phyloP scores from a whole-genome alignment of 1,284 basidiomycete species.

The Apiotrichum laibachii region DNA sequence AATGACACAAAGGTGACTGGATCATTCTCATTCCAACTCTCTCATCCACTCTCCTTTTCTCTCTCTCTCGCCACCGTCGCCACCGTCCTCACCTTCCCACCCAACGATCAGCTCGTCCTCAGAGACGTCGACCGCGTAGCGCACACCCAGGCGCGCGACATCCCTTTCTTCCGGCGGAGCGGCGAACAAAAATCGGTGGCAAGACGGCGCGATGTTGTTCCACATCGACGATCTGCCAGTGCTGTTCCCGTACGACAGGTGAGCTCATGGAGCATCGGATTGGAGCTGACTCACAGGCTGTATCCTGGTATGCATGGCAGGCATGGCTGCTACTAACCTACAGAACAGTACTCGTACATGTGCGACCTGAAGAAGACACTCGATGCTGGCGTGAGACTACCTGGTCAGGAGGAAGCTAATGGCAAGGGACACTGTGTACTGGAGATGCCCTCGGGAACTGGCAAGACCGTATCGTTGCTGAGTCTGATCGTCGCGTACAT shows the following conservation, averaged over 20 bases:
- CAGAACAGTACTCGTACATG: constrained; percentile 98
- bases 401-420: neutral
- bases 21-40: neutral
- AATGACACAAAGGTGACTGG: neutral
- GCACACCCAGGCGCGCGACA: too few relatives aligned
- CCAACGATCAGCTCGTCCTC: too few relatives aligned
- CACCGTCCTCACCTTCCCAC: too few relatives aligned
- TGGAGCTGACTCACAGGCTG: constrained; percentile 25
- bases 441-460: constrained; percentile 99
- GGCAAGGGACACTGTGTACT: constrained; percentile 92
- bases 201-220: constrained; percentile 75
- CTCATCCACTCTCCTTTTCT: too few relatives aligned
- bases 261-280: constrained; percentile 9
- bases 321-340: constrained; percentile 1
- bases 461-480: constrained; percentile 95
- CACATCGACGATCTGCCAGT: constrained; percentile 91
- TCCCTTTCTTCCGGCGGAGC: neutral
- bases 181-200: neutral
- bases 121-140: too few relatives aligned
- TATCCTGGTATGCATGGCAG: constrained; percentile 33
- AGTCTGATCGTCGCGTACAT: constrained; percentile 98
- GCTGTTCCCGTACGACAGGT: constrained; percentile 78
- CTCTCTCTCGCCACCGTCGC: too few relatives aligned
- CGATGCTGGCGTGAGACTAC: constrained; percentile 66
- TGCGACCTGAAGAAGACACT: constrained; percentile 95